Evolutionary conservation across 108 stramenopile genomes (phyloP), one percentile per base, ranked within the genome.

Genomic region (Poteriospumella lacustris): DNA sequence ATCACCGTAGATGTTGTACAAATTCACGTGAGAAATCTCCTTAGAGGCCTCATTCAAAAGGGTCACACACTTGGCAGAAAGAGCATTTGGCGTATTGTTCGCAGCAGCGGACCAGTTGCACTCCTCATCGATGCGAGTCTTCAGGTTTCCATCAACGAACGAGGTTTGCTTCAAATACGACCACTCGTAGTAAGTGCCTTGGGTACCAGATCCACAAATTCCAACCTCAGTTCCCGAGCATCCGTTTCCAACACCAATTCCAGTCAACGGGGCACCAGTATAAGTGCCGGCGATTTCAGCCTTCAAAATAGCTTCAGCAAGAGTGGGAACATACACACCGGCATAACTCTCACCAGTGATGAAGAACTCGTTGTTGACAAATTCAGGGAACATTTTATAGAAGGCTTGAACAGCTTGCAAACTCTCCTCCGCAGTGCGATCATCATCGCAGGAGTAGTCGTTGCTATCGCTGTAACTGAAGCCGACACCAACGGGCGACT

Each of bases 271-370:
- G 31, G 70, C 70, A 38, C 70, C 70, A 73, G 70, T 73, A 24
- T 73, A 73, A 24, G 70, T 52, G 9, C 70, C 70, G 36, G 12
- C 70, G 9, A 33, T 5, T 2, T 59, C 29, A 29, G 64, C 52
- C 9, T 56, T 79, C 41, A 82, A n/a, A 44, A 83, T 83, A 33
- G 79, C 89, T 62, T 90, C 84, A 47, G 93, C 81, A 67, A 94
- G 83, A n/a, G 91, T 92, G 0, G 93, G 93, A 58, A 91, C 88
- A 76, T 94, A 94, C 0, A 94, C 88, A 33, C 89, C 89, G 9
- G 91, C 91, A 81, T 94, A 94, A 33, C 82, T 84, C 80, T 94
- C 93, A n/a, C 93, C 90, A 9, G 91, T 83, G 60, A 94, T 89
- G 85, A 83, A 92, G 77, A 94, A 90, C 47, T 85, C 85, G 42